Conservation (phyloP, 164 flowering plant species). For the Magnolia sinica region DNA sequence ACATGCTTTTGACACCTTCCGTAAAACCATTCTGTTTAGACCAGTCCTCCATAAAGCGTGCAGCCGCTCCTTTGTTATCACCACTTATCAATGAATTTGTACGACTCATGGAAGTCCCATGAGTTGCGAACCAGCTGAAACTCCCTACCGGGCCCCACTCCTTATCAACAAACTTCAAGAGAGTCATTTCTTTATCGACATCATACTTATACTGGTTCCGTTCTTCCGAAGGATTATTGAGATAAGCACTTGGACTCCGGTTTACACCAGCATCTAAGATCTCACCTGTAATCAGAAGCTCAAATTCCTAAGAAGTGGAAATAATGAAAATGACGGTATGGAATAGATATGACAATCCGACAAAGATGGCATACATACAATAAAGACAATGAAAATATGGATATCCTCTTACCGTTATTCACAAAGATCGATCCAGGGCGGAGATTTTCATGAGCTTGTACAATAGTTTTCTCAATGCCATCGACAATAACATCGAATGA, state of each 20-base stretch:
- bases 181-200: conserved; percentile 98
- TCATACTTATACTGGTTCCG: conserved; percentile 78
- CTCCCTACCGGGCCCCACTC: conserved; percentile 98
- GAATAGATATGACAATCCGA: background rate
- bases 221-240: conserved; percentile 82
- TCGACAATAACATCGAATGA: conserved; percentile 96
- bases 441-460: conserved; percentile 88
- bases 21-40: conserved; percentile 44
- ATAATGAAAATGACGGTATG: background rate
- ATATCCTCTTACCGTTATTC: conserved; percentile 56
- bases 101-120: conserved; percentile 99
- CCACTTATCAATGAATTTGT: conserved; percentile 94
- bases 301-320: background rate
- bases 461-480: conserved; percentile 90
- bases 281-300: conserved; percentile 57
- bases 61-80: conserved; percentile 98
- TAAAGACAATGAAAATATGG: background rate
- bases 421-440: conserved; percentile 87
- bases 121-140: conserved; percentile 99
- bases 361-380: background rate
- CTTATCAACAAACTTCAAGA: conserved; percentile 86
- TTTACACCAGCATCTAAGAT: conserved; percentile 83
- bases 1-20: conserved; percentile 21
- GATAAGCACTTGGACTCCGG: conserved; percentile 97
- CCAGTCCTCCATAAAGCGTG: conserved; percentile 99